Evolutionary conservation across 208 protist genomes (phyloP), one percentile per base, ranked within the genome.

Genomic region (Crithidia mellificae): DNA sequence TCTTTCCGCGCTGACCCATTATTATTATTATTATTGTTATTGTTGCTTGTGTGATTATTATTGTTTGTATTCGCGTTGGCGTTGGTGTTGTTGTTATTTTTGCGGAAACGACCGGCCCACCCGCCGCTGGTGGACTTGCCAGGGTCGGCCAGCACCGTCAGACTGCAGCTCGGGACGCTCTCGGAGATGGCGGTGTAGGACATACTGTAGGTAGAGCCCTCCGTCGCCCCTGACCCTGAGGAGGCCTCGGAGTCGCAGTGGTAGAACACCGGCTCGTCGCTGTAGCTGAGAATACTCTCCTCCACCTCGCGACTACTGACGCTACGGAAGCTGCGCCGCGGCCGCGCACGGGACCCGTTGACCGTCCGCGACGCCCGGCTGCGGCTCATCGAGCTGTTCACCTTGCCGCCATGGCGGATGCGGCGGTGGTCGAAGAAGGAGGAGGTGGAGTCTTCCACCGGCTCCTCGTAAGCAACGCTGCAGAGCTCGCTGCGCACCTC

Each of bases 101-200:
- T 68, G 34, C 64, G 62, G 46, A 71, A 80, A 6, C 49, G 65
- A 47, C 34, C 56, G n/a, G 22, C 64, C 74, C 62, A 68, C 12
- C 68, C 64, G 29, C 55, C 62, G 43, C 27, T 43, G 34, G 34
- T 44, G 36, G 64, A 49, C 72, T 74, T 66, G 53, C 24, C 49
- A 6, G 59, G 61, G 7, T 90, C 81, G 11, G 72, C 72, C 19
- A 82, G 54, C n/a, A 68, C 62, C 4, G 88, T 84, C 27, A 87
- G 72, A 53, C 88, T 91, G 63, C 83, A 91, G 65, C 83, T 91
- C 17, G 74, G 70, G n/a, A 94, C 85, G 54, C 83, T 94, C 32
- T 94, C 88, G 2, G 74, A 81, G 25, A 81, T 81, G n/a, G 69
- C 52, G 20, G 74, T 72, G 57, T 66, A 84, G 38, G 79, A 80